Conservation (phyloP, 768 basidiomycete species). For the Phlegmacium glaucopus region DNA sequence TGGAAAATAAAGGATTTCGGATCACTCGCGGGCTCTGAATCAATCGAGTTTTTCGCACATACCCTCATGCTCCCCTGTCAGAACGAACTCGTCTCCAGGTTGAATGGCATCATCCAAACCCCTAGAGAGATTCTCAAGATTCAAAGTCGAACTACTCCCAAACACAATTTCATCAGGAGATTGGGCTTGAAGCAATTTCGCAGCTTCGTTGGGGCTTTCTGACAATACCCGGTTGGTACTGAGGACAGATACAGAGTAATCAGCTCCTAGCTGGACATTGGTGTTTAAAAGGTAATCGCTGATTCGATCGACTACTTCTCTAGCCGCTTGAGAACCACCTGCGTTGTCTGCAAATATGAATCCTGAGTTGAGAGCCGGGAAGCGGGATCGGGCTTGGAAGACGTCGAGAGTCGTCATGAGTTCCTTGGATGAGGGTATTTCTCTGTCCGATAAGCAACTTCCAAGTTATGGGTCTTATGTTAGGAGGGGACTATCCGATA, state of each 20-base stretch:
- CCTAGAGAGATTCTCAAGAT: conserved; percentile 66
- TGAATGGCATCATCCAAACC: conserved; percentile 53
- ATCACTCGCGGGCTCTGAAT: no score
- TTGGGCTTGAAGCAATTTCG: conserved; percentile 60
- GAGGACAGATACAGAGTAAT: conserved; percentile 55
- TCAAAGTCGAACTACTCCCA: conserved; percentile 60
- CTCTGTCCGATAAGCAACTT: no score
- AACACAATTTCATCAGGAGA: conserved; percentile 59
- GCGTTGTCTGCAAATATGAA: conserved; percentile 77
- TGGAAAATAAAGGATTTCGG: no score
- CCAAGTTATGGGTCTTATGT: no score
- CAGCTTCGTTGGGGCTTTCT: conserved; percentile 47
- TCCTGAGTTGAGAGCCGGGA: conserved; percentile 56
- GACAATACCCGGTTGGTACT: conserved; percentile 46
- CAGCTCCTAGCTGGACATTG: conserved; percentile 73
- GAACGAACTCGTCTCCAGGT: conserved; percentile 67
- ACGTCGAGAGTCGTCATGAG: conserved; percentile 37
- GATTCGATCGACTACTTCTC: conserved; percentile 54
- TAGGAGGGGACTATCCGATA: no score
- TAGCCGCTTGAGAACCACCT: conserved; percentile 64
- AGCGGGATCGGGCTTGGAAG: conserved; percentile 49
- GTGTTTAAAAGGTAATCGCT: conserved; percentile 67
- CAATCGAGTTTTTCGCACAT: no score
- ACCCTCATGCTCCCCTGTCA: conserved; percentile 85
- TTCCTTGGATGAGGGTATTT: no score